These are phyloP conservation scores for Emmonsiellopsis sp. DNA, from an alignment of 2,329 filamentous ascomycete species.

Conservation along the genomic window DNA sequence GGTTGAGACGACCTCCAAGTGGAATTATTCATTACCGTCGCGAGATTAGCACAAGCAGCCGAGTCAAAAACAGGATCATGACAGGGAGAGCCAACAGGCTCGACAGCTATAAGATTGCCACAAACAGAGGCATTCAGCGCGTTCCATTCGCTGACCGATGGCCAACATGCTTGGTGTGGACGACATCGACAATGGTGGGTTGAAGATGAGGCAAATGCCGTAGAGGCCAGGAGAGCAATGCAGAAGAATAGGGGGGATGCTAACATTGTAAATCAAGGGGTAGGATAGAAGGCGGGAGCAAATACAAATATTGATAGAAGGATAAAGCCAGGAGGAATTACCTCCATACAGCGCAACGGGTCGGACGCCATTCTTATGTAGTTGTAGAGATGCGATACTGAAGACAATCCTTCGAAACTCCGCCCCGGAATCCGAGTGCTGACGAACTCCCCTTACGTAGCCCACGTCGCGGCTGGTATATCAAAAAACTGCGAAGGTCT, in stretches of 20 bases:
- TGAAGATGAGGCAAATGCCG: not conserved
- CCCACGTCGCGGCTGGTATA: no score
- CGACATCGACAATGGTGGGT: constrained; percentile 25
- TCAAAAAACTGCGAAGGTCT: no score
- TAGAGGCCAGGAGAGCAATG: not conserved
- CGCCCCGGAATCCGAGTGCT: no score
- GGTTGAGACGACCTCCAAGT: constrained; percentile 28
- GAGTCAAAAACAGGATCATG: constrained; percentile 41
- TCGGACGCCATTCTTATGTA: no score
- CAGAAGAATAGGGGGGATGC: not conserved
- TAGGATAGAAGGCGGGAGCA: no score
- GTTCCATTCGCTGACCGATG: constrained; percentile 37
- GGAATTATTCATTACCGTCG: constrained; percentile 16
- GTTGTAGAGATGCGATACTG: no score
- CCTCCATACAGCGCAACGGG: no score
- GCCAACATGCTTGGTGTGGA: constrained; percentile 49
- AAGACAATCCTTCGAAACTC: no score
- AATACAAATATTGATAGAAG: no score
- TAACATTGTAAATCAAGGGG: no score
- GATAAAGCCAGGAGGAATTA: no score
- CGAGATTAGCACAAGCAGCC: constrained; percentile 28
- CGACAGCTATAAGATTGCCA: constrained; percentile 42
- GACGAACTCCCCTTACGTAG: no score
- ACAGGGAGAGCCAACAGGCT: constrained; percentile 45
- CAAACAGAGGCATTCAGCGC: constrained; percentile 43